A percentile compares a stretch with the other conserved stretches of the same genome.
These are phyloP conservation scores for Eimeria necatrix DNA, from an alignment of 169 alveolate genomes.

Conservation along the genomic window DNA sequence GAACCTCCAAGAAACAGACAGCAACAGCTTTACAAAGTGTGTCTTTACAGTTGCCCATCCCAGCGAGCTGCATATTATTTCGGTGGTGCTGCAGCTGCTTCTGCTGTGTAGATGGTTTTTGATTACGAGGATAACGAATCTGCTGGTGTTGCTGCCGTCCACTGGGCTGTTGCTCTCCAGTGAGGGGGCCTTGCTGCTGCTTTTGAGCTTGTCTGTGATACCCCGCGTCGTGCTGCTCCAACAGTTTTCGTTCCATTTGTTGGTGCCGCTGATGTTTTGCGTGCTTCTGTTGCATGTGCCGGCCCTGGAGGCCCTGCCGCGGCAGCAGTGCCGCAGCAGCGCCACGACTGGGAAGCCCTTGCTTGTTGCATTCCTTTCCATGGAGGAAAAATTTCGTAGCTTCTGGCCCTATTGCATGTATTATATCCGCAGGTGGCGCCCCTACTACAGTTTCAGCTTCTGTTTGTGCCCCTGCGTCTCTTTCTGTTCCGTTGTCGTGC, in stretches of 20 bases:
- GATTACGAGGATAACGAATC: background rate
- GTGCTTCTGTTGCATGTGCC: background rate
- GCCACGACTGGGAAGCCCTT: background rate
- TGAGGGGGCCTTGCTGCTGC: background rate
- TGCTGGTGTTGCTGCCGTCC: background rate
- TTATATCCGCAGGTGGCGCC: background rate
- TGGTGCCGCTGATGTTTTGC: background rate
- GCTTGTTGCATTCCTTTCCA: background rate
- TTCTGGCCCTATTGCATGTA: background rate
- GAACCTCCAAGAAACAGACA: conserved; percentile 23
- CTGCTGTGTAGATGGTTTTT: conserved; percentile 1
- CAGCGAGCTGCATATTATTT: background rate
- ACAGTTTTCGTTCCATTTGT: background rate
- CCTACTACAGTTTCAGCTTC: background rate
- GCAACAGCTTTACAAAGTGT: conserved; percentile 9
- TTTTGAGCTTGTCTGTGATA: background rate
- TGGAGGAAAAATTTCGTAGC: background rate
- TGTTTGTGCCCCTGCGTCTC: no score
- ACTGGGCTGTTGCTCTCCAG: background rate
- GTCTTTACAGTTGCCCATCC: background rate
- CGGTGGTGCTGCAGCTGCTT: background rate
- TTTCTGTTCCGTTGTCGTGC: background rate
- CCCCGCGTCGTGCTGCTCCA: background rate
- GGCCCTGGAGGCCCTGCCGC: background rate
- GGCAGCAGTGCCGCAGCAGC: background rate